phyloP scores from a whole-genome alignment of 257 asterid genomes.

The Nicotiana obtusifolia region DNA sequence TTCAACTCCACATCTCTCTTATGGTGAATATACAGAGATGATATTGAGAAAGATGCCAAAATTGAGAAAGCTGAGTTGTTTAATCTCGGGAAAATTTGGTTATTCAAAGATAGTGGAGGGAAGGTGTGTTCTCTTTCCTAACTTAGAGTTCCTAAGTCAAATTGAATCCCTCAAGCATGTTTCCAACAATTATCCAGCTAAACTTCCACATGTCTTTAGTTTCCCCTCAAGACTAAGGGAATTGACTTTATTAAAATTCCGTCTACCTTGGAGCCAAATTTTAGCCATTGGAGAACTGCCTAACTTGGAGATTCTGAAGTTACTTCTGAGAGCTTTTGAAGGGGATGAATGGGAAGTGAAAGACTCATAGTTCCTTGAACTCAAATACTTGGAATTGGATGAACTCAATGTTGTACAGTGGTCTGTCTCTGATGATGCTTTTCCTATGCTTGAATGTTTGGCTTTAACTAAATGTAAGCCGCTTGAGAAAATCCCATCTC shows the following conservation, averaged over 20 bases:
- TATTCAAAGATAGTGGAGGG: too few species aligned
- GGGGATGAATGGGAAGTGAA: constrained; percentile 4
- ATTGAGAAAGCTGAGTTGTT: not conserved
- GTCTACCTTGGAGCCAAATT: not conserved
- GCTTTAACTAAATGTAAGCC: not conserved
- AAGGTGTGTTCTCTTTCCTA: too few species aligned
- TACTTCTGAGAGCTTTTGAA: not conserved
- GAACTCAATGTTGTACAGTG: not conserved
- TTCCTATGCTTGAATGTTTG: not conserved
- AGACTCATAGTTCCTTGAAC: not conserved
- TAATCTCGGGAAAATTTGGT: not conserved
- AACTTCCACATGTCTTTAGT: not conserved
- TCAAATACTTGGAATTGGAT: not conserved
- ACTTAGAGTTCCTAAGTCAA: not conserved
- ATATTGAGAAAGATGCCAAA: too few species aligned
- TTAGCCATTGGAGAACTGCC: not conserved
- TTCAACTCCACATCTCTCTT: too few species aligned
- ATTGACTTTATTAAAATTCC: not conserved
- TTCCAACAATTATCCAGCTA: not conserved
- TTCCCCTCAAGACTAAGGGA: not conserved
- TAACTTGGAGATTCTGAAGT: not conserved
- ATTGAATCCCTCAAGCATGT: not conserved
- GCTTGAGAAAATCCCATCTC: not conserved
- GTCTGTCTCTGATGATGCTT: not conserved
- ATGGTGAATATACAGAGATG: too few species aligned